Percentiles rank a stretch among this genome's conserved stretches.
phyloP scores from a whole-genome alignment of 2,329 filamentous ascomycete genomes.

The Curvularia verruculosa region DNA sequence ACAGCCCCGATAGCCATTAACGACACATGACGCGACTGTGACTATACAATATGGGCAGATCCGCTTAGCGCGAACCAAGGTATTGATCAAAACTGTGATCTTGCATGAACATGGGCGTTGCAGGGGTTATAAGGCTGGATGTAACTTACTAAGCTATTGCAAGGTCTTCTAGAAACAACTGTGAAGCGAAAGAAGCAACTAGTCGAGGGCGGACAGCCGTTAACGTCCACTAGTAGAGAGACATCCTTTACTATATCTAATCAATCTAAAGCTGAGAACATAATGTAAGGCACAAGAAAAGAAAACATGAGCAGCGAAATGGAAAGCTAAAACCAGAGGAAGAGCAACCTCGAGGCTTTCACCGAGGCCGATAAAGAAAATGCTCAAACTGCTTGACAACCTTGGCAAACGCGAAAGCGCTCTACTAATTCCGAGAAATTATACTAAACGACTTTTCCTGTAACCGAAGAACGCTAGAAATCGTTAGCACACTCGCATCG shows the following conservation, averaged over 20 bases:
- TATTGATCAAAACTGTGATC: constrained; percentile 1
- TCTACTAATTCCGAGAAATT: constrained; percentile 24
- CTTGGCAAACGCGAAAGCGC: constrained; percentile 21
- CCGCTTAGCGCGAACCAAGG: constrained; percentile 1
- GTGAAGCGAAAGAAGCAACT: constrained; percentile 20
- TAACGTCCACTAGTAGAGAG: constrained; percentile 15
- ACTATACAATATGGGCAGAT: background rate
- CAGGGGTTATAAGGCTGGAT: background rate
- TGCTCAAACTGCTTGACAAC: constrained; percentile 19
- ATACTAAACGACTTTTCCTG: background rate
- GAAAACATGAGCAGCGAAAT: constrained; percentile 10
- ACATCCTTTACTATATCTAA: constrained; percentile 8
- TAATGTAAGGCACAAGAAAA: constrained; percentile 15
- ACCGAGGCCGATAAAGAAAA: constrained; percentile 16
- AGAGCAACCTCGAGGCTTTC: constrained; percentile 15
- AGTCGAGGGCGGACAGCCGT: constrained; percentile 20
- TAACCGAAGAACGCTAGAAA: background rate
- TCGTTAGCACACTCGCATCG: background rate
- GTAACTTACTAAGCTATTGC: background rate
- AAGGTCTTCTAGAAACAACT: background rate
- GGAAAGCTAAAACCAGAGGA: constrained; percentile 11
- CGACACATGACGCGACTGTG: background rate
- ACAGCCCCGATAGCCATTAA: background rate
- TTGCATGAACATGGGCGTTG: constrained; percentile 4
- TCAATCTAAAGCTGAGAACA: constrained; percentile 12